Percentiles rank a stretch among this genome's conserved stretches.
These are phyloP conservation scores for Hamamelis virginiana DNA, from an alignment of 164 flowering plant genomes.

Conservation along the genomic window DNA sequence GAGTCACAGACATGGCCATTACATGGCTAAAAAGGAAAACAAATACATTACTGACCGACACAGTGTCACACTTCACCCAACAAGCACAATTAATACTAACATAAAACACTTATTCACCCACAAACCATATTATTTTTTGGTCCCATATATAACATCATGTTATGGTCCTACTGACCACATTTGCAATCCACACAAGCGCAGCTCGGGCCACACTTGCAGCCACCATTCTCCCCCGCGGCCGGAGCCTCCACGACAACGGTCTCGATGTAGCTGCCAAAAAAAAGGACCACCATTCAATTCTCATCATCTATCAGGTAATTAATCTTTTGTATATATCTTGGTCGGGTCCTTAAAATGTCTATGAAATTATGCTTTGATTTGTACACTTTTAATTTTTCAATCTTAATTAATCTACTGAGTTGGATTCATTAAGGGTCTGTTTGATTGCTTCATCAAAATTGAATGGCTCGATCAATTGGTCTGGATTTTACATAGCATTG, in stretches of 20 bases:
- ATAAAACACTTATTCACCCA: no score
- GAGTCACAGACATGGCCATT: conserved; percentile 13
- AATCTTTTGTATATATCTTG: background rate
- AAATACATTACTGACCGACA: background rate
- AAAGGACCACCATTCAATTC: background rate
- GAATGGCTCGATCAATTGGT: no score
- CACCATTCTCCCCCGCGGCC: conserved; percentile 54
- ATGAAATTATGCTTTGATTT: no score
- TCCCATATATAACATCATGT: background rate
- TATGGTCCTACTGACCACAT: conserved; percentile 34
- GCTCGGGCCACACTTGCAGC: conserved; percentile 70
- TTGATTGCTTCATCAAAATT: no score
- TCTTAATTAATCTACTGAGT: no score
- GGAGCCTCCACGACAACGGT: conserved; percentile 28
- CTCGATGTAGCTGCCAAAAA: conserved; percentile 40
- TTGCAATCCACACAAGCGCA: conserved; percentile 57
- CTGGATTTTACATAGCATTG: no score
- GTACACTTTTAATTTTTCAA: no score
- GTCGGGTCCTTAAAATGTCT: no score
- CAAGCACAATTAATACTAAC: background rate
- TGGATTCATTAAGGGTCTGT: no score
- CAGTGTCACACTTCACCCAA: no score
- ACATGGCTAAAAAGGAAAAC: conserved; percentile 1
- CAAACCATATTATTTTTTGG: no score
- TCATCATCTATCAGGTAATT: background rate